Evolutionary conservation across 495 filamentous ascomycete genomes (phyloP).

Genomic region (Aspergillus ostianus): DNA sequence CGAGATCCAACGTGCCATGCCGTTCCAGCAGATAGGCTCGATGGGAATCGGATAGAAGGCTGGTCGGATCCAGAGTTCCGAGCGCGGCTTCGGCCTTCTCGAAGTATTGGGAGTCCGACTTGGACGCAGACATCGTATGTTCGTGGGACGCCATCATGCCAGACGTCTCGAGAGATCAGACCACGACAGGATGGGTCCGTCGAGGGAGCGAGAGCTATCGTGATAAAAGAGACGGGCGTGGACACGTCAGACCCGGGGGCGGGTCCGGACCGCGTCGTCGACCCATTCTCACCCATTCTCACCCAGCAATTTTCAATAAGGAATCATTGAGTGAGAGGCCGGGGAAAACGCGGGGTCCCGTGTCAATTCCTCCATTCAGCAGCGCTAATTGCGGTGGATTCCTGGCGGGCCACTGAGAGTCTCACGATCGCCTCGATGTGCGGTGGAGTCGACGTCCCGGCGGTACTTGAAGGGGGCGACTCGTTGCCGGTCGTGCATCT

Average conservation of each 20-base stretch:
- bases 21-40: constrained; percentile 47
- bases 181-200: background rate
- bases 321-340: too few species aligned
- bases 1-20: constrained; percentile 53
- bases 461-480: background rate
- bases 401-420: background rate
- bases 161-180: background rate
- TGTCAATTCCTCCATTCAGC: background rate
- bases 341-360: constrained; percentile 6
- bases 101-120: constrained; percentile 20
- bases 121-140: background rate
- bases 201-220: background rate
- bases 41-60: constrained; percentile 33
- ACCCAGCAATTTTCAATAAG: too few species aligned
- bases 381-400: too few species aligned
- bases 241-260: background rate
- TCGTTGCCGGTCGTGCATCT: background rate
- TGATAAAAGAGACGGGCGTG: background rate
- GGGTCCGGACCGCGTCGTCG: background rate
- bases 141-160: background rate
- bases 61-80: constrained; percentile 11
- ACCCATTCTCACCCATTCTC: too few species aligned
- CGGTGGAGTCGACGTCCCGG: background rate
- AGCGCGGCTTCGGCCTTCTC: constrained; percentile 26
- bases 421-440: background rate